phyloP scores from a whole-genome alignment of 2,329 filamentous ascomycete genomes.

The Cladophialophora chaetospira region DNA sequence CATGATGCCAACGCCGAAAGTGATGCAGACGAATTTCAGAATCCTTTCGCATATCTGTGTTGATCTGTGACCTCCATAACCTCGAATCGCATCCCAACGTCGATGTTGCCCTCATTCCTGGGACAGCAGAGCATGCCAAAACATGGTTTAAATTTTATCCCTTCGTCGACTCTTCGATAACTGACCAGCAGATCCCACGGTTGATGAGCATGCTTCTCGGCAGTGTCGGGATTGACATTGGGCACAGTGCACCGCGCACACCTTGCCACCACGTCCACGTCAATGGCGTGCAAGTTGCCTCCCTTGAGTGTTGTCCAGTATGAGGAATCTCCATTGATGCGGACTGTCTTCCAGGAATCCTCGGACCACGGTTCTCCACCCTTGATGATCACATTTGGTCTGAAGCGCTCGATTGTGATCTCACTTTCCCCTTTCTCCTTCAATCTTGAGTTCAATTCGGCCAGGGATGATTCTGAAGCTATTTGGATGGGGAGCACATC shows the following conservation, averaged over 20 bases:
- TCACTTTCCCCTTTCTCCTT: slow-evolving; percentile 43
- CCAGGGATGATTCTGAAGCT: slow-evolving; percentile 57
- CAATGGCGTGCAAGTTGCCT: slow-evolving; percentile 36
- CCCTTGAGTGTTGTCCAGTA: slow-evolving; percentile 19
- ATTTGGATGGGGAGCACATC: slow-evolving; percentile 62
- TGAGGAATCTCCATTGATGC: slow-evolving; percentile 42
- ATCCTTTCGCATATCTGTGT: slow-evolving; percentile 56
- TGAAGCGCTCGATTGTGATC: slow-evolving; percentile 64
- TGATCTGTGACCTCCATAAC: slow-evolving; percentile 57
- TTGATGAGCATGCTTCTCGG: slow-evolving; percentile 59
- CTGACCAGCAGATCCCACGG: slow-evolving; percentile 65
- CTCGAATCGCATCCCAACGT: slow-evolving; percentile 61
- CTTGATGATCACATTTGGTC: slow-evolving; percentile 64
- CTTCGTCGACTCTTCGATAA: slow-evolving; percentile 61
- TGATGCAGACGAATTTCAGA: slow-evolving; percentile 28
- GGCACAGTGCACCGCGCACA: slow-evolving; percentile 65
- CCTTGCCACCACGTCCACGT: slow-evolving; percentile 60
- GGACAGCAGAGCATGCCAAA: slow-evolving; percentile 68
- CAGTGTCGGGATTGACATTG: slow-evolving; percentile 66
- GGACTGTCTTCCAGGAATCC: slow-evolving; percentile 63
- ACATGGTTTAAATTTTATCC: slow-evolving; percentile 65
- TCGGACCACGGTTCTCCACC: slow-evolving; percentile 61
- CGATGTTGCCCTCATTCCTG: slow-evolving; percentile 55
- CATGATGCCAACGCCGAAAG: background rate
- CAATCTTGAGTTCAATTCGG: slow-evolving; percentile 60